Percentiles rank a stretch among this genome's conserved stretches.
These are phyloP conservation scores for Endoconidiophora polonica DNA, from an alignment of 2,329 filamentous ascomycete genomes.

Conservation along the genomic window DNA sequence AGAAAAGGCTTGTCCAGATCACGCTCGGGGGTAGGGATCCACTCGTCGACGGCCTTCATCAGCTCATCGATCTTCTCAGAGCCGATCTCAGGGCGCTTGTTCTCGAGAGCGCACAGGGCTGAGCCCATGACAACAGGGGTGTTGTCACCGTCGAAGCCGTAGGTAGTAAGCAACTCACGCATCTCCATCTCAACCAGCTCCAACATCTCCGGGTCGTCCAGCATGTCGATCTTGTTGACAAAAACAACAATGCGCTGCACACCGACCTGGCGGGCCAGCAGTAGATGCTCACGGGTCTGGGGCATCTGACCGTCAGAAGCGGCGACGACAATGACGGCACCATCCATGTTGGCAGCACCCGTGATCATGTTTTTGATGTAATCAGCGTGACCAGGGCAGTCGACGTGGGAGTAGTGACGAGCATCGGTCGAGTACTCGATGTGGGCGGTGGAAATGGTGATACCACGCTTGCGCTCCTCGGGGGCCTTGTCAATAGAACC, in stretches of 20 bases:
- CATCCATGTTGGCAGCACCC: constrained; percentile 97
- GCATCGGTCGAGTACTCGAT: constrained; percentile 93
- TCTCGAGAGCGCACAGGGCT: constrained; percentile 83
- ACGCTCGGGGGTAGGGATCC: constrained; percentile 92
- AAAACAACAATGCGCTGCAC: constrained; percentile 97
- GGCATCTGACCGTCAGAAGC: constrained; percentile 99
- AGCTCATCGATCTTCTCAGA: constrained; percentile 79
- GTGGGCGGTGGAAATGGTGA: constrained; percentile 96
- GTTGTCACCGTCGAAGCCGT: constrained; percentile 95
- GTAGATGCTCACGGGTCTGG: constrained; percentile 94
- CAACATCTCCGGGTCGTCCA: constrained; percentile 98
- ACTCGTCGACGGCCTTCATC: constrained; percentile 72
- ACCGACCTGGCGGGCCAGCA: constrained; percentile 95
- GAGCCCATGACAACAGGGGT: constrained; percentile 96
- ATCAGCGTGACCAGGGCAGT: constrained; percentile 99
- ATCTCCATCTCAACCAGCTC: constrained; percentile 99
- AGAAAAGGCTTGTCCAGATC: constrained; percentile 97
- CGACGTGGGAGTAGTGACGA: constrained; percentile 98
- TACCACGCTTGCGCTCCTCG: constrained; percentile 98
- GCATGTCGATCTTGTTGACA: constrained; percentile 97
- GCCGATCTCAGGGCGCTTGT: constrained; percentile 75
- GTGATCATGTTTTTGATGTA: constrained; percentile 99
- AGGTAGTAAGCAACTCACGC: constrained; percentile 83
- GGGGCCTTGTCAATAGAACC: constrained; percentile 97
- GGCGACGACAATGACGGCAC: constrained; percentile 95